phyloP scores from a whole-genome alignment of 164 flowering plant species.

The Nelumbo lutea region DNA sequence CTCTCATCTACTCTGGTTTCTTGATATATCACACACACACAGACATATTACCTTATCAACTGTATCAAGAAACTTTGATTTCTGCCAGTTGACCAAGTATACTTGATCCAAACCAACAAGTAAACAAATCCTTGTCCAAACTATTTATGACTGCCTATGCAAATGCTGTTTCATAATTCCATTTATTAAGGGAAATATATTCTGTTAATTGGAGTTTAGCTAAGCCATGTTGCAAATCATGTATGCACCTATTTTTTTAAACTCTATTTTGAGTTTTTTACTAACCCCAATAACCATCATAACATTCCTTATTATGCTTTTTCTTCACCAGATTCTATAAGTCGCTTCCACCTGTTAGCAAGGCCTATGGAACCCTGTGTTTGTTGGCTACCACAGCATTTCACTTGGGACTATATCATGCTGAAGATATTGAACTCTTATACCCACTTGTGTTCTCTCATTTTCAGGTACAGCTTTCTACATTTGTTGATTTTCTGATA shows the following conservation, averaged over 20 bases:
- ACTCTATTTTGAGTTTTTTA: neutral
- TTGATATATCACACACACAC: too few species aligned
- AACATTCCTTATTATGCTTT: neutral
- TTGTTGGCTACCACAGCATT: conserved; percentile 43
- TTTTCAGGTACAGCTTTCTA: conserved; percentile 49
- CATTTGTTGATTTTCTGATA: neutral
- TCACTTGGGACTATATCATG: conserved; percentile 43
- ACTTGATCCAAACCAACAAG: too few species aligned
- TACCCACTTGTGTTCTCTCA: conserved; percentile 32
- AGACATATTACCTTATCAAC: too few species aligned
- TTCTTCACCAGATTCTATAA: conserved; percentile 54
- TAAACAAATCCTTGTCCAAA: too few species aligned
- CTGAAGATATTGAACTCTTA: conserved; percentile 27
- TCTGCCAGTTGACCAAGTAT: too few species aligned
- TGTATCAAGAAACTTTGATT: too few species aligned
- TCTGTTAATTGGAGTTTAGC: too few species aligned
- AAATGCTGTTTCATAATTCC: too few species aligned
- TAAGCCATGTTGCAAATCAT: neutral
- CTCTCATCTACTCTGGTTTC: too few species aligned
- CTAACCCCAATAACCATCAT: neutral
- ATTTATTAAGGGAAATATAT: too few species aligned
- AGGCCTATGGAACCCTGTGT: conserved; percentile 80
- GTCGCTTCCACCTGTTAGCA: conserved; percentile 88
- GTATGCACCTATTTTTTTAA: neutral
- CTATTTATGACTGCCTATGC: too few species aligned